Evolutionary conservation across 345 rosid species (phyloP).

Genomic region (Sisymbrium altissimum): DNA sequence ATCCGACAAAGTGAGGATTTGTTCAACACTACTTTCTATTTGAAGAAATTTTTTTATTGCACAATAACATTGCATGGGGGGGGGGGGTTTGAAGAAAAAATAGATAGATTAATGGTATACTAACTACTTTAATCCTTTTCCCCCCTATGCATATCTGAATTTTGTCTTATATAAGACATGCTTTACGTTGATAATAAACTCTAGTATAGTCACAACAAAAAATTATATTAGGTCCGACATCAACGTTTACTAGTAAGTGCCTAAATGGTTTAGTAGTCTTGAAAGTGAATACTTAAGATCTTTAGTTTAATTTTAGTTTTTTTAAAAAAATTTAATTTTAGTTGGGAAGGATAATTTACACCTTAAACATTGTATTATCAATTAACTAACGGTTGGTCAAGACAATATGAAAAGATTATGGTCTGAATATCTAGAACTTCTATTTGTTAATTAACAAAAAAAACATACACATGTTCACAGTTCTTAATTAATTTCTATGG

Average conservation of each 20-base stretch:
- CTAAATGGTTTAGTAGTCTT: neutral
- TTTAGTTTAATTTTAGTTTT: too few species aligned
- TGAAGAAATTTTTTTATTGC: neutral
- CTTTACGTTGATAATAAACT: neutral
- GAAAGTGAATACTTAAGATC: too few species aligned
- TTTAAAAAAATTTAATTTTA: too few species aligned
- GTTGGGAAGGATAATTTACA: too few species aligned
- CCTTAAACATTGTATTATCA: too few species aligned
- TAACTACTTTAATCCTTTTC: neutral
- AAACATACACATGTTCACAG: neutral
- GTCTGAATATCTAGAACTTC: neutral
- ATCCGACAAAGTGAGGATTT: conserved; percentile 10
- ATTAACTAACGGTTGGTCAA: too few species aligned
- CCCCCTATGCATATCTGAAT: neutral
- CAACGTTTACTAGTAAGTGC: neutral
- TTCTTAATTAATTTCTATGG: neutral
- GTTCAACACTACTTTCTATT: neutral
- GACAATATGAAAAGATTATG: too few species aligned
- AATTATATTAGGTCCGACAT: neutral
- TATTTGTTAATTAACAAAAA: too few species aligned
- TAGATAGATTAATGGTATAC: neutral
- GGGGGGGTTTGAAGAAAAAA: neutral
- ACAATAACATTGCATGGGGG: neutral
- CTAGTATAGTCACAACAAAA: neutral
- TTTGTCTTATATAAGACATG: neutral